Base-by-base conservation (phyloP, 2,329 filamentous ascomycete species). In the Penicillium crustosum region DNA sequence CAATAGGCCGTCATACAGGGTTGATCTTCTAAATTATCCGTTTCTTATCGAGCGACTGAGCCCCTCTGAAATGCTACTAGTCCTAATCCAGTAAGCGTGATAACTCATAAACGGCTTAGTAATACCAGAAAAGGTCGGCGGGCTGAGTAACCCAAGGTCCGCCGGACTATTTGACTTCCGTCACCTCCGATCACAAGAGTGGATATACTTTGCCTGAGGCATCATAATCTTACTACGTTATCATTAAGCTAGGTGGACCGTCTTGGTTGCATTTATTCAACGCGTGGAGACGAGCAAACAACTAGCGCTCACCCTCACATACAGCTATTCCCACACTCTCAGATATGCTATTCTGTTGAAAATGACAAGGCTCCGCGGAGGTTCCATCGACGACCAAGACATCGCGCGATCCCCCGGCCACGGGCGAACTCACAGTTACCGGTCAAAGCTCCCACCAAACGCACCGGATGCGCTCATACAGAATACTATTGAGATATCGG, bases 351-450 rank as follows among this genome's bases (percentile, higher is more conserved):
- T 12, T 48, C 47, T 42, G 55, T 36, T 61, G 54, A 75, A 66
- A 44, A 78, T 77, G 76, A 77, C 74, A 52, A 75, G 75, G 68
- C 70, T 77, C 68, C 73, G 72, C 65, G 76, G 74, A 70, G 72
- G 68, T 68, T 75, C 73, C 41, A 63, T 71, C 54, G 70, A 70
- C 60, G 70, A 68, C 38, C 67, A 68, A 51, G 68, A 71, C 55
- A 56, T 60, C 55, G 65, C 69, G 61, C 67, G 63, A 52, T 55
- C 61, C 51, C 57, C 61, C 53, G 65, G 68, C 54, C 62, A 63
- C 49, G 70, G 72, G 56, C 65, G 68, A 58, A 58, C 68, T 41
- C 66, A 68, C 38, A 67, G 65, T 54, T 68, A 70, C 61, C 70
- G 68, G 52, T 73, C 75, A 15, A 77, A 77, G 59, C 69, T 78